Conservation (phyloP, 257 asterid genomes). For the Nicotiana tabacum region DNA sequence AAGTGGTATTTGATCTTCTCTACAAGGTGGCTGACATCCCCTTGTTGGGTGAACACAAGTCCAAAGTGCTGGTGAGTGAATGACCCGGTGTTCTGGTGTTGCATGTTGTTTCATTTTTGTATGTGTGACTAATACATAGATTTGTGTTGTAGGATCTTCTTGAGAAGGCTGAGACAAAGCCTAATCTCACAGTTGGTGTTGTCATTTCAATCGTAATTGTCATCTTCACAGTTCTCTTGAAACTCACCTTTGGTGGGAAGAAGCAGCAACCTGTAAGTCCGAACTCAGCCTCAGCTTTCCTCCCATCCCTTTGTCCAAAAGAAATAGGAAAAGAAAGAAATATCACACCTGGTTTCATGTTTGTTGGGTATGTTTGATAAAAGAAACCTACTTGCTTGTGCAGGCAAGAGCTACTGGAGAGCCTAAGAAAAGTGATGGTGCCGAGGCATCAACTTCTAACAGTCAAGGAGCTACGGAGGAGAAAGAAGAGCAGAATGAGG, state of each 20-base stretch:
- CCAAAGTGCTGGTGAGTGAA: constrained; percentile 59
- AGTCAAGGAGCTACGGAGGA: constrained; percentile 49
- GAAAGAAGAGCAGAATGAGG: constrained; percentile 42
- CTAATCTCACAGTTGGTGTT: constrained; percentile 70
- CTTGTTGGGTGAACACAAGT: constrained; percentile 70
- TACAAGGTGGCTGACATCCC: constrained; percentile 85
- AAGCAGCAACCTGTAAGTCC: constrained; percentile 56
- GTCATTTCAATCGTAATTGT: constrained; percentile 44
- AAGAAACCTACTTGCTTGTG: neutral
- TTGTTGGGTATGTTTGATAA: neutral
- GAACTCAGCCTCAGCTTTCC: neutral
- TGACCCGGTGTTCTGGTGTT: neutral
- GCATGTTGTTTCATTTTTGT: neutral
- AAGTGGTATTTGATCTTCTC: constrained; percentile 61
- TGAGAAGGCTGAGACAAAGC: constrained; percentile 85
- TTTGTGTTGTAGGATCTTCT: constrained; percentile 54
- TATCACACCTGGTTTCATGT: neutral
- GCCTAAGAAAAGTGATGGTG: constrained; percentile 39
- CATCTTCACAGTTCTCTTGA: constrained; percentile 51
- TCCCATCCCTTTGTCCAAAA: neutral
- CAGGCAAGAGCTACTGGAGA: constrained; percentile 48
- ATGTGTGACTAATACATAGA: neutral
- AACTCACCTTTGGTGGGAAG: constrained; percentile 76
- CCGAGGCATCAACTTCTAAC: constrained; percentile 49
- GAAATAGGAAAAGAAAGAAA: neutral